Evolutionary conservation across 2,329 filamentous ascomycete species (phyloP), one percentile per base, ranked within the genome.

Genomic region (Neonectria punicea): DNA sequence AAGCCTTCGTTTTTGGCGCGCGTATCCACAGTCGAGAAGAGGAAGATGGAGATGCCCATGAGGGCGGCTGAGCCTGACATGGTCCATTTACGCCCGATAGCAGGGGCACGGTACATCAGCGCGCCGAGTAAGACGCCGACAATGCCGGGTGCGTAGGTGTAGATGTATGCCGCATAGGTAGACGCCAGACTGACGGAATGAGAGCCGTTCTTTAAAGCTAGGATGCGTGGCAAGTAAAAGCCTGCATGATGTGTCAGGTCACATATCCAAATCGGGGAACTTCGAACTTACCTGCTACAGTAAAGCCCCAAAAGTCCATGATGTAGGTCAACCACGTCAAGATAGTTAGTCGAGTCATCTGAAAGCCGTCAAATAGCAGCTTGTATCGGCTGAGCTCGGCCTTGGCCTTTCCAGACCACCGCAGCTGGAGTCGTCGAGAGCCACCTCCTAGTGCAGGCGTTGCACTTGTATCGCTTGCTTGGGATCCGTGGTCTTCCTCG

Each of bases 161-260:
- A 85, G 36, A 87, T 81, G 73, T 87, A 87, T 4, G 80, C 82
- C 18, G 83, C 81, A 67, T 87, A 87, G 0, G 84, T 87, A 9
- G 70, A 80, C 71, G 56, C 70, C 11, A 87, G 79, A 3, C 81
- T 80, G 4, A 84, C 77, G 4, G 79, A 69, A 11, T 81, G 77
- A 1, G 77, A 77, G 14, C 81, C 81, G 61, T 87, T 86, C 69
- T 87, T 87, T n/a, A 82, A 67, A 4, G 83, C 83, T 2, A 87
- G 75, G 53, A 87, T 86, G 3, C 78, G 77, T 0, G 85, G 85
- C 5, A 86, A 77, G 61, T 84, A 80, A 49, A 79, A 78, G 7
- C 78, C 78, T 79, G 18, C 0, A 2, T 7, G 39, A 1, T 16
- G 10, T 10, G 22, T 67, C 3, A 62, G 64, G 13, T 5, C 7